A percentile compares a stretch with the other conserved stretches of the same genome.
Conservation (phyloP, 208 protist species). For the Leishmania gerbilli region DNA sequence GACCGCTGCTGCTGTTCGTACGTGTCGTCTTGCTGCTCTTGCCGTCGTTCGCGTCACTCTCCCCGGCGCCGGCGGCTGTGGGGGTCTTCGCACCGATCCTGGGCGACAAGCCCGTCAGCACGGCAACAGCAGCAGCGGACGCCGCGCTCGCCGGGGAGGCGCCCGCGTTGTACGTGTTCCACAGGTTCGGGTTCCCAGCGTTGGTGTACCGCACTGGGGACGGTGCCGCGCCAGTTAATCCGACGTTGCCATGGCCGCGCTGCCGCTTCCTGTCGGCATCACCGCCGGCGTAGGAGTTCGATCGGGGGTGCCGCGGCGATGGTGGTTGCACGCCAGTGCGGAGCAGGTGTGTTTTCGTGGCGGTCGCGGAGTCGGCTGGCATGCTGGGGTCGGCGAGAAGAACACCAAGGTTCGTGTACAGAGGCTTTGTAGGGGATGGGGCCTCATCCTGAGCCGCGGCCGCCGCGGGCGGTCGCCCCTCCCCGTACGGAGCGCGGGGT, state of each 20-base stretch:
- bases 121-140: slow-evolving; percentile 11
- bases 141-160: slow-evolving; percentile 7
- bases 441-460: neutral
- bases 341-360: neutral
- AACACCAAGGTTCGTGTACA: slow-evolving; percentile 18
- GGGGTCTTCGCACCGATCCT: neutral
- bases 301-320: neutral
- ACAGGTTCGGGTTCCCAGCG: slow-evolving; percentile 24
- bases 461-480: neutral
- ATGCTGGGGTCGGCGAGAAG: neutral
- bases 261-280: neutral
- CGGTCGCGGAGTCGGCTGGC: neutral
- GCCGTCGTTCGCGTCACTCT: neutral
- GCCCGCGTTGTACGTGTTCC: slow-evolving; percentile 12
- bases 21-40: slow-evolving; percentile 3
- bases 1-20: slow-evolving; percentile 23
- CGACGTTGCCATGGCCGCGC: neutral
- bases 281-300: neutral
- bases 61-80: neutral
- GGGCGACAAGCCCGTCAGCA: neutral
- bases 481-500: neutral
- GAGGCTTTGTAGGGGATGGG: neutral
- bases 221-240: neutral
- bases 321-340: neutral
- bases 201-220: slow-evolving; percentile 27